Evolutionary conservation across 805 yeast genomes (phyloP).

Genomic region (Kregervanrija pseudodelftensis): DNA sequence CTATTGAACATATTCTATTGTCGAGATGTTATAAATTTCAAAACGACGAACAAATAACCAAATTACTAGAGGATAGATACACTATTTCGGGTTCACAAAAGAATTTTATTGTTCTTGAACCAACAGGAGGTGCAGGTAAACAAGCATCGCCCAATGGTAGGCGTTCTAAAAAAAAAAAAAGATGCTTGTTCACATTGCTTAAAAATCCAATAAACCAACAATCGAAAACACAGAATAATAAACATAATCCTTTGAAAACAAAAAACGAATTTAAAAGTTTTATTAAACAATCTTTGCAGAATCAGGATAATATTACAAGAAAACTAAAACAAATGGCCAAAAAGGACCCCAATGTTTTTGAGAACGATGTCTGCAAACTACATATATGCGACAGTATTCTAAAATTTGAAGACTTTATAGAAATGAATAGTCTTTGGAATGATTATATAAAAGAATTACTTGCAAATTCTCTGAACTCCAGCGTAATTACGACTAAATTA

Average conservation of each 20-base stretch:
- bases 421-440: conserved; percentile 67
- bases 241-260: conserved; percentile 18
- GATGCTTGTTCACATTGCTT: too few relatives aligned
- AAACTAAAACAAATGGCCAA: conserved; percentile 25
- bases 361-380: conserved; percentile 15
- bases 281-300: conserved; percentile 29
- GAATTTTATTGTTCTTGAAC: conserved; percentile 34
- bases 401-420: conserved; percentile 42
- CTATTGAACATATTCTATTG: conserved; percentile 40
- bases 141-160: too few relatives aligned
- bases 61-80: conserved; percentile 39
- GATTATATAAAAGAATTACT: conserved; percentile 55
- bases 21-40: conserved; percentile 35
- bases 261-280: conserved; percentile 38
- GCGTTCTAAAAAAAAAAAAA: too few relatives aligned
- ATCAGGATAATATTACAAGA: conserved; percentile 34
- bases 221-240: conserved; percentile 8
- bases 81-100: conserved; percentile 40
- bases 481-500: conserved; percentile 42
- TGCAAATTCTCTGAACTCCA: conserved; percentile 22
- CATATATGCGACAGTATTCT: conserved; percentile 18
- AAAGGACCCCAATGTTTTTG: conserved; percentile 18
- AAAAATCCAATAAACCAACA: too few relatives aligned
- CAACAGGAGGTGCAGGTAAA: conserved; percentile 26
- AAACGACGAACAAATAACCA: conserved; percentile 29